Evolutionary conservation across 129 eudicot genomes (phyloP).

Genomic region (Scalesia atractyloides): DNA sequence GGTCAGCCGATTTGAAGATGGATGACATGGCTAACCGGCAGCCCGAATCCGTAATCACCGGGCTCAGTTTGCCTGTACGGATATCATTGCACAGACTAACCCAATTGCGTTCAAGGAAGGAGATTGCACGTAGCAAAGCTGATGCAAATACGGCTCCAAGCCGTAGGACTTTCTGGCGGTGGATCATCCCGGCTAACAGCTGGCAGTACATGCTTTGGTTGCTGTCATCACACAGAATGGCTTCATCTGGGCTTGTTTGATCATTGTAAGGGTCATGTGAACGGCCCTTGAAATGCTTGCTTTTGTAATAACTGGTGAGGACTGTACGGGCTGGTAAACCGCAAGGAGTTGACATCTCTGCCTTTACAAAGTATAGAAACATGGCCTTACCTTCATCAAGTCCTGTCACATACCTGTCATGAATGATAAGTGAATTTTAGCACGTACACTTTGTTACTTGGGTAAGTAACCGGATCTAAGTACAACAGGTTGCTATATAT

Average conservation of each 20-base stretch:
- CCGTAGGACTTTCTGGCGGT: constrained; percentile 74
- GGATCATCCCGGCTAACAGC: constrained; percentile 69
- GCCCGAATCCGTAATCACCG: constrained; percentile 47
- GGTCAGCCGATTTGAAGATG: constrained; percentile 48
- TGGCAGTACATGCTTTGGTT: constrained; percentile 96
- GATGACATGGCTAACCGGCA: constrained; percentile 57
- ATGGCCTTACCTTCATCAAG: constrained; percentile 33
- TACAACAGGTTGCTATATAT: too few species aligned
- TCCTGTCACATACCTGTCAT: constrained; percentile 17
- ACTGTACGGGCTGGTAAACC: constrained; percentile 45
- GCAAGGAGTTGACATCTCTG: constrained; percentile 45
- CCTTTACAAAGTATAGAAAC: constrained; percentile 25
- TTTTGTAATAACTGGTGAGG: constrained; percentile 83
- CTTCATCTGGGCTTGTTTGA: constrained; percentile 74
- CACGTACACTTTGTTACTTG: background rate
- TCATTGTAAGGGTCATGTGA: constrained; percentile 55
- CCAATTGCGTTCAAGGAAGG: constrained; percentile 77
- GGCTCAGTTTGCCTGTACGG: constrained; percentile 51
- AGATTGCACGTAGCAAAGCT: constrained; percentile 71
- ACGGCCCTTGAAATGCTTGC: constrained; percentile 66
- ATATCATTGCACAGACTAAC: constrained; percentile 58
- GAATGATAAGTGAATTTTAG: background rate
- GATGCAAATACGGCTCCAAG: constrained; percentile 95
- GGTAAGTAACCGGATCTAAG: too few species aligned
- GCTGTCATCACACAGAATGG: constrained; percentile 71